Base-by-base conservation (phyloP, 176 grass and related monocot species). In the Saccharum spontaneum region DNA sequence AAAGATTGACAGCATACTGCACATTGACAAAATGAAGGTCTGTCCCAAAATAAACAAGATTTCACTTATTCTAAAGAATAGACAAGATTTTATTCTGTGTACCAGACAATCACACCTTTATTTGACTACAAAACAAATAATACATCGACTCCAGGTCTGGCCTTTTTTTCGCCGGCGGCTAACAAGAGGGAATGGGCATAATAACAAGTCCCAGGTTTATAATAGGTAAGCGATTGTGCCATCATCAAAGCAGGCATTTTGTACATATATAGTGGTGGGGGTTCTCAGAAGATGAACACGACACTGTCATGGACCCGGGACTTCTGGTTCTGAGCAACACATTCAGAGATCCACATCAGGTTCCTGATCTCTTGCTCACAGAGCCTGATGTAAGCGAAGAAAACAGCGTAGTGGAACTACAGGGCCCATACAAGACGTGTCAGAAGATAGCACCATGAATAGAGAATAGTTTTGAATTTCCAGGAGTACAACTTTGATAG, bases 261-360 rank as follows among this genome's bases (percentile, higher is more conserved):
- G 81, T 87, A 87, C 89, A 80, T 66, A 75, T 62, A 63, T 20
- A 62, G 70, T 62, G 24, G 3, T 1, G 7, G 40, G 31, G 24
- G 4, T 54, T 43, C 54, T 98, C 79, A 98, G 89, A 98, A 98
- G 67, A 99, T 94, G 75, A 88, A 85, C 52, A 99, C 97, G 17
- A 99, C 97, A 26, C 97, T 99, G 84, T 99, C 97, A 13, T 96
- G 93, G 54, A 99, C 92, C 76, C 97, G 88, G 83, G 80, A 50
- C 85, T 94, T 99, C 88, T 99, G 97, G 67, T 99, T 96, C 88
- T 99, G 94, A 11, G 97, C 97, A 10, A 99, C 94, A 52, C 97
- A 99, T 83, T 96, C 91, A 0, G 93, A 99, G 67, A 99, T 96
- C 97, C 97, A 99, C 97, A 99, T 99, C 66, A 99, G 62, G 81